Evolutionary conservation across 1,139 yeast species (phyloP).

Genomic region (Nakaseomyces sp.): DNA sequence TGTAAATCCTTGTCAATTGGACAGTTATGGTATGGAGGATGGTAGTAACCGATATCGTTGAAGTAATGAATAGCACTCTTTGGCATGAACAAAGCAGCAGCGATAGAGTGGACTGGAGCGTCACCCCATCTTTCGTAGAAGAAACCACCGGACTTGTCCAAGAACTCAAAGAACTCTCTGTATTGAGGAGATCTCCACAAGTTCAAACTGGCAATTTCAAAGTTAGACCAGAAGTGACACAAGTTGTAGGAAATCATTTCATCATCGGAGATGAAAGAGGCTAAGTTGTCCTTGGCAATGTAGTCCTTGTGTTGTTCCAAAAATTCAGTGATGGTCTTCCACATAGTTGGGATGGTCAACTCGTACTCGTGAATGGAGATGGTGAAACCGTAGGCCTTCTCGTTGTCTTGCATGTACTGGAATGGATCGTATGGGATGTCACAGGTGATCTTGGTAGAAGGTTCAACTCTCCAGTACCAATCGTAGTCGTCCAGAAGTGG

Average conservation of each 20-base stretch:
- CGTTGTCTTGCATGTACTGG: slow-evolving; percentile 70
- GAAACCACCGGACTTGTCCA: slow-evolving; percentile 78
- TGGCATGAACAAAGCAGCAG: slow-evolving; percentile 63
- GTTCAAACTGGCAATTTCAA: slow-evolving; percentile 66
- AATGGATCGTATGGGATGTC: slow-evolving; percentile 77
- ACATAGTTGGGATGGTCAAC: slow-evolving; percentile 69
- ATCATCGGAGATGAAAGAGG: slow-evolving; percentile 65
- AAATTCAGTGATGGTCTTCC: slow-evolving; percentile 69
- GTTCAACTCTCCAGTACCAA: slow-evolving; percentile 96
- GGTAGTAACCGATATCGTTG: slow-evolving; percentile 56
- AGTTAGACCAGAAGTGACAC: slow-evolving; percentile 86
- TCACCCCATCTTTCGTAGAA: slow-evolving; percentile 93
- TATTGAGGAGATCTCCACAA: slow-evolving; percentile 73
- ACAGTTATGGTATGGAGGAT: slow-evolving; percentile 56
- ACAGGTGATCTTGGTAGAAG: slow-evolving; percentile 66
- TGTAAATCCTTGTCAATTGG: slow-evolving; percentile 49
- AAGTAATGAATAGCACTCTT: slow-evolving; percentile 63
- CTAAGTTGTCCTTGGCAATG: slow-evolving; percentile 54
- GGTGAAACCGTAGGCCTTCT: slow-evolving; percentile 68
- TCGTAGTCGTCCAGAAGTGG: slow-evolving; percentile 61
- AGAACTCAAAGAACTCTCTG: slow-evolving; percentile 52
- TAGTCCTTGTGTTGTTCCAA: slow-evolving; percentile 55
- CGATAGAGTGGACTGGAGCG: slow-evolving; percentile 84
- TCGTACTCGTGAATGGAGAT: slow-evolving; percentile 76
- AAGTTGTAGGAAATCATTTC: slow-evolving; percentile 59